Base-by-base conservation (phyloP, 305 asterid genomes). In the Coffea humblotiana region DNA sequence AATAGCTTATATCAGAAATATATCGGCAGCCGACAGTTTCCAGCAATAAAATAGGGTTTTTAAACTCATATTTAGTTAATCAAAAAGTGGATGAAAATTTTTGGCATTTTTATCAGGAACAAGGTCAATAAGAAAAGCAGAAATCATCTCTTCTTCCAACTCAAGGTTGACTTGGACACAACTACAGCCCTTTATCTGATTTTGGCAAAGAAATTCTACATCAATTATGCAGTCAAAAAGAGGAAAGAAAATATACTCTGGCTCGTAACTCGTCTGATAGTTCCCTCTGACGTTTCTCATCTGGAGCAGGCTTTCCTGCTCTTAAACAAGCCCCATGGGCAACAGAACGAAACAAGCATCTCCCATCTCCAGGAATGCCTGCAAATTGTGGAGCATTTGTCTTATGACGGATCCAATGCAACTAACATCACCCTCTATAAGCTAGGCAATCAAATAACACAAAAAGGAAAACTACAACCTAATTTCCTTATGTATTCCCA, bases 331-430 rank as follows among this genome's bases (percentile, higher is more conserved):
- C 97, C 83, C 97, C 98, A 78, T 94, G 97, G 82, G 90, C 91
- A 82, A 94, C 90, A 19, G 98, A 91, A n/a, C 98, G 97, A 84
- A 95, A 95, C 90, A 95, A 87, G 88, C 99, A 95, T 88, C 97
- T 93, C 71, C 99, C 99, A 45, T 95, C 99, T 82, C 99, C 99
- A 77, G 99, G 99, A 84, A 95, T 91, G 78, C 99, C 98, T 93
- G 84, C 85, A 75, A 75, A 79, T 35, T 40, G 74, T 82, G 79
- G 45, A 87, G 71, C 81, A 79, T 81, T 69, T 76, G 79, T 52
- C 81, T 72, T 47, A 75, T 58, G 70, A 75, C 78, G 65, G 45
- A 49, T 51, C 25, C 15, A 27, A 70, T 72, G 74, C 58, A 67
- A 48, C 60, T 43, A 29, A 29, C 37, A 58, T 40, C 58, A 35